Evolutionary conservation across 78 protist genomes (phyloP).

Genomic region (Dictyostelium capitatum): DNA sequence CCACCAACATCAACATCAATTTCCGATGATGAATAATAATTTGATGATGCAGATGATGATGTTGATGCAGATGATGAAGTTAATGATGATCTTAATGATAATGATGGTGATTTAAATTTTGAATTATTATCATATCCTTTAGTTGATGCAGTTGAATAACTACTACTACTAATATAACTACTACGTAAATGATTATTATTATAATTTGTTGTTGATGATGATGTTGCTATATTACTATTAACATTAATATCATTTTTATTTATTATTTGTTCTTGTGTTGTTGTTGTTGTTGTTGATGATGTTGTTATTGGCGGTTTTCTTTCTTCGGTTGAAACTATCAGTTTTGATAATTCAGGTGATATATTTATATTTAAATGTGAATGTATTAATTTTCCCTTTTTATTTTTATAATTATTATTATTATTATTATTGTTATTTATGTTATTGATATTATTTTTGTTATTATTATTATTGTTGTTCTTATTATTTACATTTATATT

Average conservation of each 20-base stretch:
- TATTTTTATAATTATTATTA: background rate
- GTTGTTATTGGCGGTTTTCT: background rate
- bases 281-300: background rate
- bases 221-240: background rate
- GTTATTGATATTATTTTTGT: background rate
- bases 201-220: background rate
- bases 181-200: background rate
- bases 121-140: conserved; percentile 19
- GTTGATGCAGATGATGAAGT: background rate
- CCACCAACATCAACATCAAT: background rate
- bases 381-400: background rate
- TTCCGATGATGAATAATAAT: background rate
- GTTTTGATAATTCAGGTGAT: conserved; percentile 18
- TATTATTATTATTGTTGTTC: background rate
- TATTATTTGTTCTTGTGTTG: background rate
- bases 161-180: background rate
- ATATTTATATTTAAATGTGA: conserved; percentile 4
- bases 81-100: background rate
- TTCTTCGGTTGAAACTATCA: conserved; percentile 7
- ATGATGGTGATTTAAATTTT: background rate
- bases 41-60: conserved; percentile 5
- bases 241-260: background rate
- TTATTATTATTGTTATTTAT: background rate
- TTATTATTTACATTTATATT: no score
- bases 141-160: no score